Base-by-base conservation (phyloP, 257 asterid species). In the Solanum chilense region DNA sequence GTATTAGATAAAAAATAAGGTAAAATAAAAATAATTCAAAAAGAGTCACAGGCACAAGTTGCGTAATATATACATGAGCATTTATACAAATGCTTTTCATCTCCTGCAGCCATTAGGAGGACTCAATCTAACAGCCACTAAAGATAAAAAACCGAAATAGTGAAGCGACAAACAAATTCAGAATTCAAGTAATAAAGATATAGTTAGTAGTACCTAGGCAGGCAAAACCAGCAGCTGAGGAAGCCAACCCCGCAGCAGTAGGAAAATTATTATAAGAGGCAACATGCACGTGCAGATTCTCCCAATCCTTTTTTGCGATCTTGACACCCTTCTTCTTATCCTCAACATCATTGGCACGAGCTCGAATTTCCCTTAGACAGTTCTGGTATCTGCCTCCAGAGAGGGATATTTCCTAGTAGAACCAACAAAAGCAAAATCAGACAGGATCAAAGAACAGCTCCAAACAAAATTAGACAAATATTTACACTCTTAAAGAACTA, bases 221-320 rank as follows among this genome's bases (percentile, higher is more conserved):
- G 37, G 99, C 99, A 89, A 97, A 93, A 78, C 99, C 99, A 89
- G 99, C 99, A 92, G 99, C 99, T 2, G 99, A 97, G 90, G 99
- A 97, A 45, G 99, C 99, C 94, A 97, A 92, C 47, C 99, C 99
- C 87, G 99, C 99, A 86, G 98, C 99, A 87, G 99, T 97, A 41
- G 98, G 99, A 87, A 97, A 97, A 91, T 97, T 97, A 90, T 97
- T 97, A 87, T 93, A 95, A 23, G 99, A 97, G 89, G 96, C 98
- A 90, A 97, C 84, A 84, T 95, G 99, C 27, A 97, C 86, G 37
- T 92, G 96, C 84, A 97, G 90, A 84, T 96, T 95, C 92, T 95
- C 96, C 99, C 98, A 96, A 86, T 97, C 98, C 88, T 92, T 92
- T 73, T 94, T 97, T 2, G 93, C 35, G 76, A 97, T 94, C 81